These are phyloP conservation scores for Gossypium anomalum DNA, from an alignment of 345 rosid genomes.

Conservation along the genomic window DNA sequence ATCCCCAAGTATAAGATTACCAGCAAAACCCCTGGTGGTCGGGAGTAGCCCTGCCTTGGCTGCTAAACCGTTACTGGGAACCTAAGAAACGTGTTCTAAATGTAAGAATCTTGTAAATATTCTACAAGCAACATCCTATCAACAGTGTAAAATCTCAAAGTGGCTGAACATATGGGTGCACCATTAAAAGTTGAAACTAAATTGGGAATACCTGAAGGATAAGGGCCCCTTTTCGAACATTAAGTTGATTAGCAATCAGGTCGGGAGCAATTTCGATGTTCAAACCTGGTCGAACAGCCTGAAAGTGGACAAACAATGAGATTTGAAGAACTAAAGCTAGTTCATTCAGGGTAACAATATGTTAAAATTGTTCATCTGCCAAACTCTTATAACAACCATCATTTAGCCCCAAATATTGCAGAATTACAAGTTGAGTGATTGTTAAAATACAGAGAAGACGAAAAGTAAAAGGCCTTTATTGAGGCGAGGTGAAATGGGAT, in stretches of 20 bases:
- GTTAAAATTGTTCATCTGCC: background rate
- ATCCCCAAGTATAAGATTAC: slow-evolving; percentile 83
- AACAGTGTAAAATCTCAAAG: background rate
- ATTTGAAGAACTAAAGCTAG: background rate
- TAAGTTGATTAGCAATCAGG: slow-evolving; percentile 78
- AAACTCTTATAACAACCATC: background rate
- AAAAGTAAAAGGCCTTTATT: background rate
- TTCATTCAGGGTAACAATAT: background rate
- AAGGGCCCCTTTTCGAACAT: slow-evolving; percentile 88
- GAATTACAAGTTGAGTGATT: background rate
- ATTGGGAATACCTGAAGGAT: slow-evolving; percentile 54
- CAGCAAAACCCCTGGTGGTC: slow-evolving; percentile 81
- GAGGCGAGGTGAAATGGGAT: background rate
- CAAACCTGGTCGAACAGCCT: slow-evolving; percentile 86
- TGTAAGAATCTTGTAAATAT: slow-evolving; percentile 1
- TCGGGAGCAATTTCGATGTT: slow-evolving; percentile 86
- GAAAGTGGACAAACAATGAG: slow-evolving; percentile 16
- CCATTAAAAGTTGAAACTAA: background rate
- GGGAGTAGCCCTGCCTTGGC: slow-evolving; percentile 75
- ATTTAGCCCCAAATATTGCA: background rate
- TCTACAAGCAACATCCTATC: background rate
- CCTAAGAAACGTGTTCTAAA: slow-evolving; percentile 32
- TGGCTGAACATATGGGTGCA: background rate
- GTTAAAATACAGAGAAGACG: slow-evolving; percentile 1
- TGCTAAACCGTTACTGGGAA: slow-evolving; percentile 64